A percentile compares a stretch with the other conserved stretches of the same genome.
Conservation (phyloP, 116 monocot species). For the Posidonia oceanica region DNA sequence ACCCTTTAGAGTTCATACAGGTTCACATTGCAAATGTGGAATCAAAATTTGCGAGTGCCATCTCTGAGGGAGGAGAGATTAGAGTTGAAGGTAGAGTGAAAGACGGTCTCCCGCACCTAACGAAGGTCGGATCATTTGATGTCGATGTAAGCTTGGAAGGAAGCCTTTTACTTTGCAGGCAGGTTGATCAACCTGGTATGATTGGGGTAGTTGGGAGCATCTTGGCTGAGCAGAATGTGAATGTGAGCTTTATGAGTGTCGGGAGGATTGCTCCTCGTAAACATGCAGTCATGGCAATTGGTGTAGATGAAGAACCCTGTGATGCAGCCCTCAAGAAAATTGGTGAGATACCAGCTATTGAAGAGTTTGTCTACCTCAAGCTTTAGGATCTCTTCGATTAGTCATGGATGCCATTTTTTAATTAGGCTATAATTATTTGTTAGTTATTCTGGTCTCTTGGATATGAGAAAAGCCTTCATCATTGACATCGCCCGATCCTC, state of each 20-base stretch:
- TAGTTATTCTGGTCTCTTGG: not conserved
- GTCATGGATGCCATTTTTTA: not conserved
- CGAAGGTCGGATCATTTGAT: constrained; percentile 38
- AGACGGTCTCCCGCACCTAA: constrained; percentile 43
- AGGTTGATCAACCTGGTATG: constrained; percentile 66
- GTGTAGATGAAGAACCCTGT: constrained; percentile 40
- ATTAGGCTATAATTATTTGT: not conserved
- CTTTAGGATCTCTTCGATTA: constrained; percentile 8
- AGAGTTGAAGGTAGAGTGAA: constrained; percentile 44
- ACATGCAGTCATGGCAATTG: constrained; percentile 60
- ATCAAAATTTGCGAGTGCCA: constrained; percentile 50
- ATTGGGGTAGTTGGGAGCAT: constrained; percentile 46
- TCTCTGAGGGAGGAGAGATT: constrained; percentile 42
- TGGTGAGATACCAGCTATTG: constrained; percentile 41
- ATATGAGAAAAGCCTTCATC: not conserved
- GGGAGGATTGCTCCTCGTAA: constrained; percentile 47
- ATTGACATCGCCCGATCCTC: too few relatives aligned
- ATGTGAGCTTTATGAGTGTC: constrained; percentile 62
- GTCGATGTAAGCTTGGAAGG: constrained; percentile 58
- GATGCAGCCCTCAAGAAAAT: constrained; percentile 35
- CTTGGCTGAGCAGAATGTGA: constrained; percentile 38
- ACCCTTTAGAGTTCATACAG: constrained; percentile 44
- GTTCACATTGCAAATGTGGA: constrained; percentile 52
- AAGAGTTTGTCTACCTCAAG: constrained; percentile 48
- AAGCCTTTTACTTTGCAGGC: constrained; percentile 49